These are phyloP conservation scores for Huntiella abstrusa DNA, from an alignment of 2,329 filamentous ascomycete species.

Conservation along the genomic window DNA sequence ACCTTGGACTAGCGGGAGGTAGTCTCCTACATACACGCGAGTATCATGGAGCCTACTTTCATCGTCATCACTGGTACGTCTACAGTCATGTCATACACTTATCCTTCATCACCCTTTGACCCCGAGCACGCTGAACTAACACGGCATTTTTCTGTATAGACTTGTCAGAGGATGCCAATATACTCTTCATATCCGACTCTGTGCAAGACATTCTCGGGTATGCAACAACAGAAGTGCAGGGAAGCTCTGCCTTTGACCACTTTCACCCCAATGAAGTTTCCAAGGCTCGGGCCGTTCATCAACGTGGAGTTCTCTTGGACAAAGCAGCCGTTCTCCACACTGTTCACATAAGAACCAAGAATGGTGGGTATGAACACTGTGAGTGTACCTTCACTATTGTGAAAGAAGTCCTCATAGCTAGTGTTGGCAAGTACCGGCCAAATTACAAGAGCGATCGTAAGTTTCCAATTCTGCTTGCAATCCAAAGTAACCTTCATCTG, in stretches of 20 bases:
- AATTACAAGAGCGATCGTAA: constrained; percentile 56
- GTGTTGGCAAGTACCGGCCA: constrained; percentile 56
- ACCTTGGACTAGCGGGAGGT: too few relatives aligned
- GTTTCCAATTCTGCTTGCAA: constrained; percentile 16
- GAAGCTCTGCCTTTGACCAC: constrained; percentile 66
- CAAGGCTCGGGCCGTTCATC: constrained; percentile 53
- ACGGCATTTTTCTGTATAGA: constrained; percentile 27
- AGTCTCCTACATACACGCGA: too few relatives aligned
- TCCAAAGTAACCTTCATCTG: neutral
- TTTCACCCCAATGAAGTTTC: constrained; percentile 70
- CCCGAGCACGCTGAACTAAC: neutral
- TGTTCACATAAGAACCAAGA: constrained; percentile 6
- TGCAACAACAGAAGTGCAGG: constrained; percentile 53
- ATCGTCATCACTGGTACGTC: constrained; percentile 73
- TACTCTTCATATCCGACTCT: constrained; percentile 70
- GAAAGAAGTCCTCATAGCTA: constrained; percentile 72
- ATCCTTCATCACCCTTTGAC: neutral
- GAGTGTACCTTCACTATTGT: constrained; percentile 84
- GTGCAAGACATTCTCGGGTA: constrained; percentile 71
- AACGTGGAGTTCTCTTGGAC: constrained; percentile 55
- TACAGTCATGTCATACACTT: neutral
- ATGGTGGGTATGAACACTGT: constrained; percentile 46
- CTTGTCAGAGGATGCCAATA: constrained; percentile 53
- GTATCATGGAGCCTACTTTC: constrained; percentile 63
- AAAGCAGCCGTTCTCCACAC: constrained; percentile 62